Evolutionary conservation across 345 rosid species (phyloP).

Genomic region (Excoecaria cochinchinensis): DNA sequence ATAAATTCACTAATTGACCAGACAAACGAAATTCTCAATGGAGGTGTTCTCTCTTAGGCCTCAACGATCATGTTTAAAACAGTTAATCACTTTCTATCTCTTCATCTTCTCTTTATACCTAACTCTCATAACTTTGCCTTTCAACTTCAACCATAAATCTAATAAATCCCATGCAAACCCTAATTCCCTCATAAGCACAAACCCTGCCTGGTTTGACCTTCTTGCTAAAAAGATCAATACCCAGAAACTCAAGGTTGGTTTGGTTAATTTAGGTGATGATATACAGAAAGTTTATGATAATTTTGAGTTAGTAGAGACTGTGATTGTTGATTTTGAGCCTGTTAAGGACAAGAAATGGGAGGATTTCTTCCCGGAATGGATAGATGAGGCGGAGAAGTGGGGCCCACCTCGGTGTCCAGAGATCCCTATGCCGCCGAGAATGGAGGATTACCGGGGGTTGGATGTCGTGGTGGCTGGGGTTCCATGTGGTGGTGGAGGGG

Average conservation of each 20-base stretch:
- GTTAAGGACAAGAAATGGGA: constrained; percentile 48
- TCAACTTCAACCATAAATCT: constrained; percentile 18
- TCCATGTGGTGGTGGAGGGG: constrained; percentile 46
- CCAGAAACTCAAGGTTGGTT: constrained; percentile 48
- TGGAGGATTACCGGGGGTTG: constrained; percentile 44
- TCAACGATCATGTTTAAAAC: constrained; percentile 30
- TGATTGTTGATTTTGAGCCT: constrained; percentile 42
- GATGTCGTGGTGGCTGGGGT: constrained; percentile 64
- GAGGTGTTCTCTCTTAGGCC: constrained; percentile 41
- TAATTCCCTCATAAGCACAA: not conserved
- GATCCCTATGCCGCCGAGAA: constrained; percentile 54
- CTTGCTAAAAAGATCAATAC: constrained; percentile 30
- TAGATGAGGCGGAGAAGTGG: constrained; percentile 49
- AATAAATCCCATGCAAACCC: no score
- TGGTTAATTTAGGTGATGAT: constrained; percentile 41
- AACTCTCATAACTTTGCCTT: constrained; percentile 28
- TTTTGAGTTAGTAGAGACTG: constrained; percentile 21
- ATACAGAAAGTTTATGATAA: constrained; percentile 14
- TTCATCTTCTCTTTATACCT: constrained; percentile 44
- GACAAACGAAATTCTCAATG: not conserved
- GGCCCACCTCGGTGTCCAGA: constrained; percentile 53
- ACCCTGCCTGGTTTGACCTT: constrained; percentile 42
- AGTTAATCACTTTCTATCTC: constrained; percentile 36
- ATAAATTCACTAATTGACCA: constrained; percentile 5
- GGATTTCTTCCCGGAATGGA: constrained; percentile 70